Conservation (phyloP, 2,329 filamentous ascomycete species). For the Boeremia exigua region DNA sequence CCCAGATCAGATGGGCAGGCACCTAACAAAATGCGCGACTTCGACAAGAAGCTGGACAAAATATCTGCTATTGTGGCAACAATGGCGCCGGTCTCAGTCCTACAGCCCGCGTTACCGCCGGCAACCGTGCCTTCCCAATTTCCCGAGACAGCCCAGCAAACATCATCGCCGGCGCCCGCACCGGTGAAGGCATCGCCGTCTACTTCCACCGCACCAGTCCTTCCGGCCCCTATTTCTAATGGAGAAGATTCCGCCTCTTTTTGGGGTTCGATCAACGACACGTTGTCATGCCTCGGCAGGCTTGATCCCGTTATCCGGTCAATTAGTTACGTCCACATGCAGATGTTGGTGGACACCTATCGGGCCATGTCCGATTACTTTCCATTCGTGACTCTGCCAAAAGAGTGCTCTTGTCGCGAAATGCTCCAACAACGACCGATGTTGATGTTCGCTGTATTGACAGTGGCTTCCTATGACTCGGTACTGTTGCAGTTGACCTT, state of each 20-base stretch:
- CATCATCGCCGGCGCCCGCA: conserved; percentile 21
- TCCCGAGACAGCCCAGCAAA: conserved; percentile 30
- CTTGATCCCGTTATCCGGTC: conserved; percentile 43
- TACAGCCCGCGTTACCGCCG: conserved; percentile 27
- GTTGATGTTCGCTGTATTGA: conserved; percentile 44
- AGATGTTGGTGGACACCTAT: conserved; percentile 41
- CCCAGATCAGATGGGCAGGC: conserved; percentile 30
- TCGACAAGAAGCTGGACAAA: conserved; percentile 45
- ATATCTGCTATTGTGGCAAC: conserved; percentile 41
- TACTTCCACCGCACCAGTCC: conserved; percentile 23
- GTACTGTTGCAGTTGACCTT: conserved; percentile 36
- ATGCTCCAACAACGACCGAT: conserved; percentile 41
- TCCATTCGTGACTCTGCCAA: conserved; percentile 42
- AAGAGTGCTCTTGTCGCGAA: conserved; percentile 34
- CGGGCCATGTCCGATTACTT: conserved; percentile 43
- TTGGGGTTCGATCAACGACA: conserved; percentile 45
- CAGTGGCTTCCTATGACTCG: conserved; percentile 42
- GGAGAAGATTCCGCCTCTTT: conserved; percentile 37
- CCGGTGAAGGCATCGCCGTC: conserved; percentile 24
- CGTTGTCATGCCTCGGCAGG: conserved; percentile 37
- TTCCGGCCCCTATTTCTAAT: conserved; percentile 33
- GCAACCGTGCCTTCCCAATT: conserved; percentile 32
- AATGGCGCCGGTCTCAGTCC: conserved; percentile 29
- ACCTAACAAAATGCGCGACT: conserved; percentile 40
- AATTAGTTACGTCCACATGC: conserved; percentile 45